These are phyloP conservation scores for Eucalyptus guilfoylei DNA, from an alignment of 345 rosid genomes.

Conservation along the genomic window DNA sequence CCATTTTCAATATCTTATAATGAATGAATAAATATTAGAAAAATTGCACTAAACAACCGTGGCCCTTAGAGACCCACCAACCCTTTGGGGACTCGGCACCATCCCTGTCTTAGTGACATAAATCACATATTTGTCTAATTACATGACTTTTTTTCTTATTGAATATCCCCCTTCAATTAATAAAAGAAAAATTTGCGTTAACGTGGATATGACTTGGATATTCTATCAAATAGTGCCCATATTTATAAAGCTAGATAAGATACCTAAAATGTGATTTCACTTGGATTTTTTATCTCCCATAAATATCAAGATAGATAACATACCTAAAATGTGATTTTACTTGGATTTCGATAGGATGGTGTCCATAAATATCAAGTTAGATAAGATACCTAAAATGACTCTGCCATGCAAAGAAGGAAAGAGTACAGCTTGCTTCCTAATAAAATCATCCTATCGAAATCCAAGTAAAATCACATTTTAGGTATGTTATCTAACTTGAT, in stretches of 20 bases:
- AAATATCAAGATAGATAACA: neutral
- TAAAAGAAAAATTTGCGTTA: neutral
- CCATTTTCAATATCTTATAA: neutral
- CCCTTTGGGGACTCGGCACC: neutral
- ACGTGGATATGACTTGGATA: neutral
- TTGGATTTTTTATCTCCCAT: neutral
- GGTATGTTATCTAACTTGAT: neutral
- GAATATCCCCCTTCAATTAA: neutral
- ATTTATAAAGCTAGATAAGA: neutral
- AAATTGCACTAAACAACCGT: neutral
- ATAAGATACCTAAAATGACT: too few relatives aligned
- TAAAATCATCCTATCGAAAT: too few relatives aligned
- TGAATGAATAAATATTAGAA: neutral
- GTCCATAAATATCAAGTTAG: neutral
- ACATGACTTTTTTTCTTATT: neutral
- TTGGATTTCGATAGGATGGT: neutral
- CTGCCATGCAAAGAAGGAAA: too few relatives aligned
- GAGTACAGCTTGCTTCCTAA: too few relatives aligned
- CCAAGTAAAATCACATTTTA: neutral
- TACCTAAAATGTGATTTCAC: neutral
- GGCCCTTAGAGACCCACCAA: neutral
- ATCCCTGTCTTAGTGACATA: fast-evolving
- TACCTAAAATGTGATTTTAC: neutral
- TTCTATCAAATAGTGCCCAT: neutral
- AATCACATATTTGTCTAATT: neutral